Evolutionary conservation across 495 filamentous ascomycete species (phyloP), one percentile per base, ranked within the genome.

Genomic region (Tuber brumale): DNA sequence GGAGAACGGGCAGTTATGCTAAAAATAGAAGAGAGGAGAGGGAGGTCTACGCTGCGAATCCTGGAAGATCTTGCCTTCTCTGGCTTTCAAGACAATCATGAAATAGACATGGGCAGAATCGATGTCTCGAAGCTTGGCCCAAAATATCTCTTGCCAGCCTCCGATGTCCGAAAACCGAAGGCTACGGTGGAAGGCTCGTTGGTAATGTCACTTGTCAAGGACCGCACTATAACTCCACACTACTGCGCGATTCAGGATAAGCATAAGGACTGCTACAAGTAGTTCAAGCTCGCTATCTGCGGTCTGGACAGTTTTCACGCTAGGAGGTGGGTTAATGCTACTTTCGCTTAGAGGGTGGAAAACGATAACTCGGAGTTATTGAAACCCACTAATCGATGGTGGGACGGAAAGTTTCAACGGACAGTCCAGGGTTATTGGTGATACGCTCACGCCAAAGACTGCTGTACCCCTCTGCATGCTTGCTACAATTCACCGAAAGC

Each of bases 21-120:
- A 79, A 86, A 70, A 41, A 69, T 71, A 7, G n/a, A 43, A 78
- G 75, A 97, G 93, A 75, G 96, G 96, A 66, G 96, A 96, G 77
- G 96, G 96, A 75, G 96, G 96, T 18, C 84, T 99, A 79, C 96
- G 96, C 76, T 99, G 96, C 81, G 96, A 84, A 94, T 99, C 71
- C 84, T 99, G 57, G 98, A 99, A 86, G 94, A 98, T 80, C 89
- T 99, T 14, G 95, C 96, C 42, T 87, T 97, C 5, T 97, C 94
- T 5, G 94, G 96, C 18, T 98, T 98, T 86, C 95, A 92, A 84
- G 88, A 97, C 83, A 97, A 98, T 76, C 94, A 98, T 86, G 95
- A 98, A 57, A 98, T 99, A 80, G 96, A 99, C 86, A 99, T 99
- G 96, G 93, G 95, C 82, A 98, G 94, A 10, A 99, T 99, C 84